Evolutionary conservation across 202 grass and related monocot genomes (phyloP), one percentile per base, ranked within the genome.

Genomic region (Saccharum hybrid): DNA sequence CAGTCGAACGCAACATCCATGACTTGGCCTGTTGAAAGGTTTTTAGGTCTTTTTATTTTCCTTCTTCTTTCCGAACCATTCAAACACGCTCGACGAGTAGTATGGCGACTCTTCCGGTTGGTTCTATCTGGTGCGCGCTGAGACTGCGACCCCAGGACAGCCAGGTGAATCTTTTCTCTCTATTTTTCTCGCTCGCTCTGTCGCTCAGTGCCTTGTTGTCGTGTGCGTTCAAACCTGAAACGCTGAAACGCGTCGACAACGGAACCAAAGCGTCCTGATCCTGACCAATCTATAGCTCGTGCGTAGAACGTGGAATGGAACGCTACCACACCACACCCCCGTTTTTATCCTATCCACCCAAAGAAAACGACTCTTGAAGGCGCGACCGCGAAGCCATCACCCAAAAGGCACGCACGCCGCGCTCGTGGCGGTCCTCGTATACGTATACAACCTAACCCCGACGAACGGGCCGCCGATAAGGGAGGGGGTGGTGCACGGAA

Each of bases 221-320:
- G 46, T 23, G 74, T 40, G 68, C 38, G 13, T 88, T 59, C 48
- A 40, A 12, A 81, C 78, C 14, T 5, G 66, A 57, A 85, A 81
- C 87, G 77, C 77, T 6, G 78, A 57, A 85, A 81, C 87, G 77
- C 77, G 72, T 77, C 77, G 36, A 41, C 60, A 33, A 40, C 42
- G 31, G 4, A 39, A 16, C 64, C 75, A 41, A 10, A 10, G 6
- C 21, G 77, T 39, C 45, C 11, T 56, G 66, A 72, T 6, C 66
- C 71, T 45, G 22, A 30, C 1, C 39, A 1, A 0, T 28, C 61
- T 30, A n/a, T n/a, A 2, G 77, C 82, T 71, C 87, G 64, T 81
- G 87, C 87, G 82, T 63, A 0, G 52, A 76, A 76, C 39, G 69
- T 64, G 76, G 52, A 68, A 40, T 56, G 76, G 51, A 74, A 40